Evolutionary conservation across 1,284 basidiomycete genomes (phyloP), one percentile per base, ranked within the genome.

Genomic region (Fomes fomentarius): DNA sequence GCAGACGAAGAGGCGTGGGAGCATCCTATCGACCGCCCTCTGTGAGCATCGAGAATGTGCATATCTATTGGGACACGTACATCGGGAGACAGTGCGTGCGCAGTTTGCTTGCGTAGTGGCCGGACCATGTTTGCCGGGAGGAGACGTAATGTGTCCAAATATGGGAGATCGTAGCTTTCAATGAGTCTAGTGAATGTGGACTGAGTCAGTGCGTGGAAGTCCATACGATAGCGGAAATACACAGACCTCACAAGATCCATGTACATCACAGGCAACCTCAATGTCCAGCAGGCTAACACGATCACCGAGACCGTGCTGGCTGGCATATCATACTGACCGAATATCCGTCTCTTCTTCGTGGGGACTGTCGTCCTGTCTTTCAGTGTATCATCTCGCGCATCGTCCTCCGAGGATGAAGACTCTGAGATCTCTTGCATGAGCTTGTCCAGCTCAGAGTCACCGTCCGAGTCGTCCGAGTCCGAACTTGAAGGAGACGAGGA

Each of bases 161-260:
- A 97, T 0, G 94, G 94, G 34, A 98, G 75, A 28, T 84, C 75
- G 65, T 89, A 87, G 21, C 75, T 74, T 62, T 93, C 87, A 41
- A 95, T 84, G 50, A 87, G 71, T 47, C 91, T 93, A 52, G 19
- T n/a, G n/a, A n/a, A 30, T 39, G 10, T 38, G 31, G 12, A 14
- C 31, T 38, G 19, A n/a, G n/a, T n/a, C n/a, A n/a, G n/a, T n/a
- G n/a, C n/a, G n/a, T n/a, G 17, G 12, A 12, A n/a, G 30, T 33
- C 21, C n/a, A 21, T 10, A 14, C 9, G 47, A 28, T 4, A 47
- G 39, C 11, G 6, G 10, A 26, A 28, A 14, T 9, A 7, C 5
- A 14, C 57, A 67, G 64, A 91, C 93, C 75, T 75, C 35, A 87
- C 78, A 43, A 96, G 80, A 65, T 94, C 91, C 59, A 78, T 79